Conservation (phyloP, 192 early-diverging fungal genomes). For the Entomortierella chlamydospora region DNA sequence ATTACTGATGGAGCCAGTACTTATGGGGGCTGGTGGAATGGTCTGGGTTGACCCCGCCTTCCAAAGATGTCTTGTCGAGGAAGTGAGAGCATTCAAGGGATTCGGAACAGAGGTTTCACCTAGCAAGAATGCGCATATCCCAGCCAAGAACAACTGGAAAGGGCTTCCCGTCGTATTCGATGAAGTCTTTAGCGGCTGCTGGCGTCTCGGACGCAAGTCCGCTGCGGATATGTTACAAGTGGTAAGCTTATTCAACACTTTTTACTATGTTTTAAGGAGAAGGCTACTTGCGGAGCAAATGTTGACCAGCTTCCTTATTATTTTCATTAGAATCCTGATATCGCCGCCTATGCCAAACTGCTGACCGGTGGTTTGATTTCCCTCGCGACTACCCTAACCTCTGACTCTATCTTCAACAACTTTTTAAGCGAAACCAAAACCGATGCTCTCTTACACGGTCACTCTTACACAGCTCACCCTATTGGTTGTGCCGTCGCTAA, state of each 20-base stretch:
- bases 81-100: constrained; percentile 55
- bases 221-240: constrained; percentile 69
- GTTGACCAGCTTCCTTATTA: constrained; percentile 10
- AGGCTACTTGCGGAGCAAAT: background rate
- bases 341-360: constrained; percentile 80
- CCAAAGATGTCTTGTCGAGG: constrained; percentile 72
- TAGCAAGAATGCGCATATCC: constrained; percentile 2
- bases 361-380: constrained; percentile 83
- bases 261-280: too few species aligned
- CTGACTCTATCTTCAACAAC: constrained; percentile 70
- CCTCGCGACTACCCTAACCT: constrained; percentile 74
- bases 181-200: constrained; percentile 85
- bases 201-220: constrained; percentile 70
- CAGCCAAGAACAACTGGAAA: constrained; percentile 53
- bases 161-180: constrained; percentile 82
- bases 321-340: constrained; percentile 70
- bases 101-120: constrained; percentile 29
- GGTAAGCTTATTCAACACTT: constrained; percentile 61
- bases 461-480: constrained; percentile 87
- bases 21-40: constrained; percentile 91
- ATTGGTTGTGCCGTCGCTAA: constrained; percentile 81
- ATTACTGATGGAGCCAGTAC: constrained; percentile 79
- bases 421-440: constrained; percentile 73
- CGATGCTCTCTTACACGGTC: constrained; percentile 83
- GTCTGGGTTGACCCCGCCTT: constrained; percentile 83